Evolutionary conservation across 78 protist species (phyloP).

Genomic region (Parvularia atlantis): DNA sequence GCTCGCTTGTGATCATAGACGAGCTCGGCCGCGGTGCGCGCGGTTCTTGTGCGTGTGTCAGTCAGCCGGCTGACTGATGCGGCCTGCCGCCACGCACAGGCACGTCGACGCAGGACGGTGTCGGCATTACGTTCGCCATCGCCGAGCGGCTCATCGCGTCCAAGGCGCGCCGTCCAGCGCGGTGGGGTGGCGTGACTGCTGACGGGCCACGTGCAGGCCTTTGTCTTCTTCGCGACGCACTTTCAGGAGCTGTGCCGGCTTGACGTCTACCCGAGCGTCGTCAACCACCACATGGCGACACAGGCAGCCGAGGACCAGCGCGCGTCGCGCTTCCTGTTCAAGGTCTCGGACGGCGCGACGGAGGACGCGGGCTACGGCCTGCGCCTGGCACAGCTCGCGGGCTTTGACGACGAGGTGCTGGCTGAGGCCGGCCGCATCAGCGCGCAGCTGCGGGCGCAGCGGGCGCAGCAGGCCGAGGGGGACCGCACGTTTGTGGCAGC

Average conservation of each 20-base stretch:
- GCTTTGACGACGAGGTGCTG: too few species aligned
- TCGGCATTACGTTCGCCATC: background rate
- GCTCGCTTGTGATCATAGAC: constrained; percentile 42
- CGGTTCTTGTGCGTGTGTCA: background rate
- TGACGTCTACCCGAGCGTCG: constrained; percentile 6
- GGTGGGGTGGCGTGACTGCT: too few species aligned
- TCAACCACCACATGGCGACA: background rate
- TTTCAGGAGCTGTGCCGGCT: background rate
- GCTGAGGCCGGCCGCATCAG: too few species aligned
- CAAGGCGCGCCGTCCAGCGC: too few species aligned
- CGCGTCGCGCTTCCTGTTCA: too few species aligned
- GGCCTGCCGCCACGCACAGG: background rate
- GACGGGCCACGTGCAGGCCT: background rate
- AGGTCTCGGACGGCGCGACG: too few species aligned
- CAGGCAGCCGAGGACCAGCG: too few species aligned
- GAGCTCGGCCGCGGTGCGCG: constrained; percentile 60
- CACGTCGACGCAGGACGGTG: background rate
- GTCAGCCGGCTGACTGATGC: background rate
- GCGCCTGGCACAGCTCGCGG: too few species aligned
- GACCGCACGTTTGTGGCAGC: too few species aligned
- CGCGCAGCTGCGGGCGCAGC: too few species aligned
- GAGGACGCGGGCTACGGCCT: too few species aligned
- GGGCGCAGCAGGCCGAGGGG: too few species aligned
- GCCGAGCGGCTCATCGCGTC: background rate
- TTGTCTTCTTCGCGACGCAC: constrained; percentile 3